Base-by-base conservation (phyloP, 768 basidiomycete species). In the Psilocybe sp. region DNA sequence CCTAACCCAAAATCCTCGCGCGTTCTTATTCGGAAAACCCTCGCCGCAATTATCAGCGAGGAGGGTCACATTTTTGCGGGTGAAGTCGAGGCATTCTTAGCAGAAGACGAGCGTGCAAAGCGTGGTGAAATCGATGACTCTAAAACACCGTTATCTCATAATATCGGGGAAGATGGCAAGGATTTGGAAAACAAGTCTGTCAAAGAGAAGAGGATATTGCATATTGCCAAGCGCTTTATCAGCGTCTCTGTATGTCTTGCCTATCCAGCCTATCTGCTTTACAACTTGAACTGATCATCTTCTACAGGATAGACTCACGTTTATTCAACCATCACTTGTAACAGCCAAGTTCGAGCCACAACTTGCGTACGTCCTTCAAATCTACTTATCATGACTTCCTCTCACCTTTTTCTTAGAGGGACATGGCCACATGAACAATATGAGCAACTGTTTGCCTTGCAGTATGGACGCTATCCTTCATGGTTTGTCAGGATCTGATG, bases 61-160 rank as follows among this genome's bases (percentile, higher is more conserved):
- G 56, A 68, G 3, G 70, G 71, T 0, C 56, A 65, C 40, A 65
- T 76, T 15, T 66, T 75, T 41, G 71, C 71, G 14, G 59, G 62
- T 0, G 72, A 75, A 43, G 61, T 77, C 5, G 75, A 77, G 58
- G 72, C 72, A 3, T 69, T 77, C 54, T 68, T 77, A 8, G 67
- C 71, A 1, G 74, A 76, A 56, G 74, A 75, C 54, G 66, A 64
- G 5, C 64, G 64, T 12, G 67, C 67, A 2, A 59, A 68, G 16
- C 47, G 51, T 14, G 70, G 69, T 2, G 45, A 68, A 38, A 44
- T 58, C 37, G 69, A 70, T 49, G 63, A 66, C 41, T 57, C 63
- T 7, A 52, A 63, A 16, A 64, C 42, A 53, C 58, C 2, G 58
- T 36, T 35, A 20, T 28, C 3, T 7, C 23, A 28, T 3, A 3